Conservation (phyloP, 1,139 yeast species). For the Yamadazyma mexicana region DNA sequence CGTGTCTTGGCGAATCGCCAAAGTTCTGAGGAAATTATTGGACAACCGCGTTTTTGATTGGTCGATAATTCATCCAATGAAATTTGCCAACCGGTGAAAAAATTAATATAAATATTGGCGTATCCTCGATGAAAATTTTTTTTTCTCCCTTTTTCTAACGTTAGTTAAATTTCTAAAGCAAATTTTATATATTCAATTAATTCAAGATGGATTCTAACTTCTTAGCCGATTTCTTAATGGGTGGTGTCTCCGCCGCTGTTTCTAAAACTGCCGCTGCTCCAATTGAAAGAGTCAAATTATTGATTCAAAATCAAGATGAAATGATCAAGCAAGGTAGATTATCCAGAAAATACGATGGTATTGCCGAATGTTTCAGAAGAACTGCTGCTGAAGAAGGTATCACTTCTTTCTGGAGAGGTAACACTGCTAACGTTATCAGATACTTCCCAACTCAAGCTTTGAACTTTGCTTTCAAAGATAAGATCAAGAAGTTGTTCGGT, state of each 20-base stretch:
- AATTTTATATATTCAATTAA: constrained; percentile 12
- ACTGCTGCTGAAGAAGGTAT: constrained; percentile 56
- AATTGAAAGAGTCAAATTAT: constrained; percentile 55
- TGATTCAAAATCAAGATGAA: constrained; percentile 55
- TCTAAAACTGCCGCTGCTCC: constrained; percentile 58
- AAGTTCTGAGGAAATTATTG: not conserved
- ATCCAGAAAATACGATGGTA: constrained; percentile 51
- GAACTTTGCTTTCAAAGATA: constrained; percentile 55
- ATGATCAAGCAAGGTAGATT: constrained; percentile 57
- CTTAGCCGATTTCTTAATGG: constrained; percentile 48
- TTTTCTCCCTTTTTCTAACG: constrained; percentile 8
- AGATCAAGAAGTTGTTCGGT: constrained; percentile 52
- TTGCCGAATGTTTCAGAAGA: constrained; percentile 51
- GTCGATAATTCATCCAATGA: constrained; percentile 11
- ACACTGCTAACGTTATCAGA: constrained; percentile 56
- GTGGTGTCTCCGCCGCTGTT: constrained; percentile 60
- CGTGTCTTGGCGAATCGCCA: constrained; percentile 1
- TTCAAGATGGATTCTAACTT: constrained; percentile 29
- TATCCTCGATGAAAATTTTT: constrained; percentile 15
- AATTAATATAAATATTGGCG: constrained; percentile 12
- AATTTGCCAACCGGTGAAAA: constrained; percentile 11
- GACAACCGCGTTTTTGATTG: constrained; percentile 6
- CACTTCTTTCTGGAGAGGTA: constrained; percentile 56
- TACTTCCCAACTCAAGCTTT: constrained; percentile 58
- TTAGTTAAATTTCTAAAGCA: constrained; percentile 6